Evolutionary conservation across 2,329 filamentous ascomycete species (phyloP), one percentile per base, ranked within the genome.

Genomic region (Venturia asperata): DNA sequence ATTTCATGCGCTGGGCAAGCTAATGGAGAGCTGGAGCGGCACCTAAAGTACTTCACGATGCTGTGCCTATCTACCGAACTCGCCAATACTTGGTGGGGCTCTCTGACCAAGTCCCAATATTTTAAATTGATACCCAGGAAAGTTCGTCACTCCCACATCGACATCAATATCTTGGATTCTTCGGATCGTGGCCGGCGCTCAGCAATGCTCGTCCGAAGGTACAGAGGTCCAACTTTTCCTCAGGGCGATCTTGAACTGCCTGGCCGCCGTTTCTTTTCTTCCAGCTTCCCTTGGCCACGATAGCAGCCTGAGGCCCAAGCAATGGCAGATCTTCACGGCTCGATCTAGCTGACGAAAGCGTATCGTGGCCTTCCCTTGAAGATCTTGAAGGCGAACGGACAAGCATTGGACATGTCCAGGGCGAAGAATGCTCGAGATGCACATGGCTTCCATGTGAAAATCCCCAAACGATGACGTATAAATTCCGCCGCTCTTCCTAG

Each of bases 361-460:
- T 9, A 15, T 3, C 17, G 27, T 34, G 47, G 21, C 49, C 13
- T 21, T 34, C 34, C 5, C 24, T n/a, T 17, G 6, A 17, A 21
- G 30, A 56, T 41, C 2, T 17, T 34, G 24, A 30, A 6, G 49
- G 0, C 17, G 24, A 34, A 56, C 24, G 49, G 49, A 13, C 15
- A 56, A 34, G 45, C 45, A 47, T 47, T 17, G 45, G 45, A 47
- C 4, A n/a, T 47, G 6, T 9, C 39, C 39, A 47, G 17, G 1
- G 49, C 17, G 24, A 37, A 34, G 27, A n/a, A 47, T 47, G 6
- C 10, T 4, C 45, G 21, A 47, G 17, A 9, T 56, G 1, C 49
- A 34, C 49, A 30, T 55, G 49, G 27, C 49, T 56, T 56, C 49
- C 49, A 56, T 56, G 49, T 56, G 49, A 56, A 56, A 10, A 49